Conservation (phyloP, 148 eudicot genomes). For the Diospyros lotus region DNA sequence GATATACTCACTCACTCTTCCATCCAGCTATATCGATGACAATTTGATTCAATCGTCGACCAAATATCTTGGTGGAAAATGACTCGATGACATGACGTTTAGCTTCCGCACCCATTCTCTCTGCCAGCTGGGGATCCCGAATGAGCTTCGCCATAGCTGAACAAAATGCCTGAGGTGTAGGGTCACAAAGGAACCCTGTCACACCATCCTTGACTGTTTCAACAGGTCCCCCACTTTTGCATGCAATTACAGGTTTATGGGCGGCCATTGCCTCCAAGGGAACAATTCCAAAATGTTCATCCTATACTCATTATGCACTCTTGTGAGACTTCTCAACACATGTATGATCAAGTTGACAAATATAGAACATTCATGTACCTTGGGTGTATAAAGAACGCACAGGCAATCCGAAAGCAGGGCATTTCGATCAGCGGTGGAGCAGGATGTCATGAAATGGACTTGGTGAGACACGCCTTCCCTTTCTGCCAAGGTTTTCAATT, state of each 20-base stretch:
- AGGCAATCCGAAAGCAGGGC: constrained; percentile 69
- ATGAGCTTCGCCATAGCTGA: constrained; percentile 61
- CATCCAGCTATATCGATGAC: constrained; percentile 41
- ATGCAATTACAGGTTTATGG: constrained; percentile 80
- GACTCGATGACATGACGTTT: constrained; percentile 63
- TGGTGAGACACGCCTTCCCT: constrained; percentile 61
- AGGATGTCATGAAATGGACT: constrained; percentile 72
- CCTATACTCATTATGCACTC: constrained; percentile 32
- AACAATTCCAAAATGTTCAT: constrained; percentile 93
- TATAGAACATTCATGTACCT: constrained; percentile 30
- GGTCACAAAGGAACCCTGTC: constrained; percentile 82
- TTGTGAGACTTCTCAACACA: neutral
- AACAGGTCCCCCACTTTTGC: constrained; percentile 91
- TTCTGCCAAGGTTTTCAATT: constrained; percentile 62
- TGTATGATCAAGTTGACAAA: neutral
- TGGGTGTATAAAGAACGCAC: constrained; percentile 87
- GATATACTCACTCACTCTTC: constrained; percentile 44
- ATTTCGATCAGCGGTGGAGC: constrained; percentile 84
- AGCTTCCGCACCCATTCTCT: constrained; percentile 67
- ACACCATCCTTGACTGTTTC: constrained; percentile 64
- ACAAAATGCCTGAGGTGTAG: constrained; percentile 62
- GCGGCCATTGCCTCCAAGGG: constrained; percentile 99
- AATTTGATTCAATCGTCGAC: constrained; percentile 56
- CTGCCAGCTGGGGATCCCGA: constrained; percentile 50
- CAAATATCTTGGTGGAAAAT: constrained; percentile 76